Evolutionary conservation across 139 green algal species (phyloP), one percentile per base, ranked within the genome.

Genomic region (Chlorella vulgaris): DNA sequence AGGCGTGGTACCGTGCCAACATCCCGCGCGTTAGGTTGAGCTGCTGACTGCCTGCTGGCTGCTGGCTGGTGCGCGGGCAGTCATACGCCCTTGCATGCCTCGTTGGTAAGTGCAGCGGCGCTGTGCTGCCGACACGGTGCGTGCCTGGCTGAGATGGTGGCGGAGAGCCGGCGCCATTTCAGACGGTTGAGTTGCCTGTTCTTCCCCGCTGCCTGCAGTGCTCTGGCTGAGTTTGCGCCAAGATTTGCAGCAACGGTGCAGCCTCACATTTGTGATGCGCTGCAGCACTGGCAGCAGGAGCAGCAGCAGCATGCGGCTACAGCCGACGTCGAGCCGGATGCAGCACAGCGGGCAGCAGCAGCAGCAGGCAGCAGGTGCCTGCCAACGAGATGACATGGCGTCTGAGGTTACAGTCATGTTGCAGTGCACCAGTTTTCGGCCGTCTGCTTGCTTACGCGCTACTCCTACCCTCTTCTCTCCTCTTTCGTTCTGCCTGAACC

Each of bases 161-260:
- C n/a, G 61, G 29, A 19, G 61, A 3, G 61, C n/a, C 10, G 28
- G 13, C n/a, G 61, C n/a, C 28, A 21, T 21, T 33, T 36, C 61
- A 40, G 18, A 21, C 61, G 28, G 22, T 15, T 36, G 29, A 69
- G n/a, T 22, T 69, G n/a, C 18, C 61, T 19, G n/a, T 69, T 13
- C 13, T 58, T 8, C 35, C 28, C 13, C 53, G 1, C 53, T 53
- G 22, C 66, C 42, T n/a, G 62, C 42, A 76, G 66, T 24, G 51
- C 70, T 26, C 43, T 91, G 39, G 40, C 43, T 18, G 71, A 60
- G 31, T 63, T 92, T 35, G 81, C 81, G 1, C 88, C 88, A 50
- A 76, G 76, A 31, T 88, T 88, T 63, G 78, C 83, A n/a, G 62
- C 58, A 0, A 22, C 13, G 63, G 71, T 80, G 53, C 71, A 58